Conservation (phyloP, 1,284 basidiomycete genomes). For the Anthracocystis panici-leucophaei region DNA sequence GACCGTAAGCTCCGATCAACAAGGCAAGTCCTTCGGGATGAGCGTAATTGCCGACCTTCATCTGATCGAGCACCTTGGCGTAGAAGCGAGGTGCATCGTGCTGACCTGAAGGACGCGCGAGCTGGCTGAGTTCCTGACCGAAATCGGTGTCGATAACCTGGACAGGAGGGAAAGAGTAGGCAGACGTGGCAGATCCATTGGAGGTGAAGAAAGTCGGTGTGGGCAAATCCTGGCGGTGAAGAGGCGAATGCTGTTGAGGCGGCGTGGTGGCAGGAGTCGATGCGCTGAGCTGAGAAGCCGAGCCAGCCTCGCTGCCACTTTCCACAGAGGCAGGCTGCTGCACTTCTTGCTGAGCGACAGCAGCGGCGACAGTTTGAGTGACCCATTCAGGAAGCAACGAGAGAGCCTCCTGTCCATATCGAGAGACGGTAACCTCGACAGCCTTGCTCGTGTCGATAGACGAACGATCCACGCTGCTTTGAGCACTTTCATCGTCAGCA, state of each 20-base stretch:
- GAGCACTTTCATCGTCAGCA: constrained; percentile 7
- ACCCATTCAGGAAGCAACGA: constrained; percentile 35
- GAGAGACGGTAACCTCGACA: constrained; percentile 21
- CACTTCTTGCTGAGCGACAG: constrained; percentile 1
- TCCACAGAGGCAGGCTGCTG: constrained; percentile 9
- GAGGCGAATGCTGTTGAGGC: constrained; percentile 35
- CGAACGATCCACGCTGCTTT: constrained; percentile 5
- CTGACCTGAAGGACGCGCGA: constrained; percentile 24
- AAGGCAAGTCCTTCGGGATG: constrained; percentile 52
- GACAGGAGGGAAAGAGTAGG: constrained; percentile 44
- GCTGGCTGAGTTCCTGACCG: constrained; percentile 24
- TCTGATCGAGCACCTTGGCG: constrained; percentile 32
- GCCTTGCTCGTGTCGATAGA: constrained; percentile 18
- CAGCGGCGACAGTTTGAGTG: constrained; percentile 3
- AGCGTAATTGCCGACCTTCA: constrained; percentile 52
- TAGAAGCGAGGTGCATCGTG: constrained; percentile 39
- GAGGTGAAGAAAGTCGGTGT: constrained; percentile 15
- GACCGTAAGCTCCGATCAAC: constrained; percentile 60
- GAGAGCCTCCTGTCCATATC: constrained; percentile 42
- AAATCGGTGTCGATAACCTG: constrained; percentile 60
- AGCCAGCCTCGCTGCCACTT: constrained; percentile 18
- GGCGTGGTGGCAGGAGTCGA: constrained; percentile 34
- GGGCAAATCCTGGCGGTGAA: constrained; percentile 39
- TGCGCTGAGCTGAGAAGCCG: constrained; percentile 18
- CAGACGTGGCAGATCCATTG: constrained; percentile 9